These are phyloP conservation scores for Bidens hawaiensis DNA, from an alignment of 140 eudicot species.

Conservation along the genomic window DNA sequence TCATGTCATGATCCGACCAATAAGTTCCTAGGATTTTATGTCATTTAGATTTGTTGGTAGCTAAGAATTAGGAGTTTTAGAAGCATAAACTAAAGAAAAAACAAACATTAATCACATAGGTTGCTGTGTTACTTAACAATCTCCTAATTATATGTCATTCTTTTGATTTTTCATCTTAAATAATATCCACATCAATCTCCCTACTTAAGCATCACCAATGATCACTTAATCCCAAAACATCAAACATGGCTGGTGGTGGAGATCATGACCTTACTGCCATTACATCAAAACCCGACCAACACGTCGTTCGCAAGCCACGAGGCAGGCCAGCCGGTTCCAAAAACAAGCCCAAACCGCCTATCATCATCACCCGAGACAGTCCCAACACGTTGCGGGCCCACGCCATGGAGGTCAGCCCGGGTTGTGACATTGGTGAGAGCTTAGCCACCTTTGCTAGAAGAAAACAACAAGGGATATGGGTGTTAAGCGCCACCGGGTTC, in stretches of 20 bases:
- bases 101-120: neutral
- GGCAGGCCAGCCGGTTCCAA: constrained; percentile 63
- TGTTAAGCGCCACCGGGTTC: constrained; percentile 49
- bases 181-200: constrained; percentile 21
- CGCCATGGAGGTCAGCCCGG: constrained; percentile 54
- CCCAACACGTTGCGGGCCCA: constrained; percentile 59
- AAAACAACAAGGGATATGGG: constrained; percentile 53
- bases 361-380: constrained; percentile 51
- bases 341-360: constrained; percentile 57
- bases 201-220: constrained; percentile 24
- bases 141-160: constrained; percentile 41
- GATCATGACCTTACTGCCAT: constrained; percentile 13
- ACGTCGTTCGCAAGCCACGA: constrained; percentile 34
- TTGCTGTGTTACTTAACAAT: constrained; percentile 32
- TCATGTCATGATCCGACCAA: no score
- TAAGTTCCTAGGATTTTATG: neutral
- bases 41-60: constrained; percentile 13
- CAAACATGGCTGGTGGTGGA: constrained; percentile 22
- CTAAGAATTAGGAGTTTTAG: constrained; percentile 30
- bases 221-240: neutral
- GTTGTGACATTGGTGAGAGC: constrained; percentile 48
- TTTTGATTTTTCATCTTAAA: constrained; percentile 32
- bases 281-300: constrained; percentile 14
- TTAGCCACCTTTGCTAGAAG: constrained; percentile 39
- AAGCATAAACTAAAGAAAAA: constrained; percentile 11